Conservation (phyloP, 306 rosid species). For the Mucuna pruriens region DNA sequence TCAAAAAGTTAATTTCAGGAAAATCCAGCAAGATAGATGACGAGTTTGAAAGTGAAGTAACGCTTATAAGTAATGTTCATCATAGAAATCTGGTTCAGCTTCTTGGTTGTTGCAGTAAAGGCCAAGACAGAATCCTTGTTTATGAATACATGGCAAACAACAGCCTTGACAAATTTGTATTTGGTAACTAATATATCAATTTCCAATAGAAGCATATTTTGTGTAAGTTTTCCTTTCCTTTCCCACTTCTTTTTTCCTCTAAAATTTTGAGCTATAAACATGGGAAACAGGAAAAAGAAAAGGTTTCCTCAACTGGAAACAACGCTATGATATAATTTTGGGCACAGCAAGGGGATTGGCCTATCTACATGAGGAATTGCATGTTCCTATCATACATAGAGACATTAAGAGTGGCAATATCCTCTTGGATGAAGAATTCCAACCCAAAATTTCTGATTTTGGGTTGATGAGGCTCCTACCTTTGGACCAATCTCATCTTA, state of each 20-base stretch:
- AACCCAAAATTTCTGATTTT: constrained; percentile 70
- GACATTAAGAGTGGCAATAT: constrained; percentile 60
- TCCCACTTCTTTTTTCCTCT: neutral
- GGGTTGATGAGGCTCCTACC: constrained; percentile 62
- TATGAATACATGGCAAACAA: constrained; percentile 70
- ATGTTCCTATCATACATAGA: constrained; percentile 64
- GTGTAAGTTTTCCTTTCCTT: too few species aligned
- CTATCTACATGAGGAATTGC: constrained; percentile 71
- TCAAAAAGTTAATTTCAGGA: constrained; percentile 55
- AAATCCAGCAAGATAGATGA: constrained; percentile 52
- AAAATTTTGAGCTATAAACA: neutral
- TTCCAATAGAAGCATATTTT: neutral
- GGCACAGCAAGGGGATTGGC: constrained; percentile 73
- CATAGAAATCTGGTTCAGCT: neutral
- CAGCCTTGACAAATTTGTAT: constrained; percentile 70
- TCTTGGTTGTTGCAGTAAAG: constrained; percentile 38
- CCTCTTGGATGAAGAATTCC: constrained; percentile 63
- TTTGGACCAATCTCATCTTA: neutral
- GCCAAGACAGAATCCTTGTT: constrained; percentile 63
- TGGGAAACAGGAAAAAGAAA: constrained; percentile 45
- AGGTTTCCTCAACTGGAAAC: constrained; percentile 70
- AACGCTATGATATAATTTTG: constrained; percentile 54
- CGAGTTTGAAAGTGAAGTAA: constrained; percentile 70
- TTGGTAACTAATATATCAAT: constrained; percentile 46
- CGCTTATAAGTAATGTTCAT: constrained; percentile 49